A percentile compares a stretch with the other conserved stretches of the same genome.
Evolutionary conservation across 106 monocot genomes (phyloP).

Genomic region (Dendrobium officinale): DNA sequence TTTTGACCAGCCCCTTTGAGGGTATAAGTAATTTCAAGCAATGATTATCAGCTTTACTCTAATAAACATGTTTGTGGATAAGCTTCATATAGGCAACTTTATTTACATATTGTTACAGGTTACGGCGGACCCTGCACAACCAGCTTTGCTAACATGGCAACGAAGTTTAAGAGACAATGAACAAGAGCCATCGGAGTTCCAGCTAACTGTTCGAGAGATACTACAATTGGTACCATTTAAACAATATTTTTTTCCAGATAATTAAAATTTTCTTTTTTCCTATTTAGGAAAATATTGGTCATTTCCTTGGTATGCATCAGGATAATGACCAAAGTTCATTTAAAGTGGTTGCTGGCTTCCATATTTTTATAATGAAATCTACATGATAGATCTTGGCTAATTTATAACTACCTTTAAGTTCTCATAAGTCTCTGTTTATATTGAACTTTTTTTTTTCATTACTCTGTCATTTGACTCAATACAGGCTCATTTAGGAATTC

Average conservation of each 20-base stretch:
- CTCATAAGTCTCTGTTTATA: background rate
- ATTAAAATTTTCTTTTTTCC: background rate
- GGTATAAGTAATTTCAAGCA: background rate
- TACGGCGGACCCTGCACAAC: constrained; percentile 26
- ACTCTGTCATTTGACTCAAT: constrained; percentile 1
- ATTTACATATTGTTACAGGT: constrained; percentile 6
- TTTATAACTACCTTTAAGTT: background rate
- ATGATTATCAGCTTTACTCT: background rate
- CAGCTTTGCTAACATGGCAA: constrained; percentile 40
- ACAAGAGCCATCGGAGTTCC: constrained; percentile 25
- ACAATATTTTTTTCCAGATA: background rate
- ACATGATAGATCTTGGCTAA: background rate
- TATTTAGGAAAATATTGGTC: background rate
- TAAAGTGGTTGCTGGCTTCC: background rate
- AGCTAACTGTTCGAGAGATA: constrained; percentile 28
- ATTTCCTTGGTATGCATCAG: background rate
- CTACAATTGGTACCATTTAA: constrained; percentile 32
- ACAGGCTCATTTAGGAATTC: constrained; percentile 45
- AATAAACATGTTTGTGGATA: background rate
- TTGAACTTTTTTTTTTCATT: background rate
- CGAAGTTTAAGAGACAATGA: constrained; percentile 26
- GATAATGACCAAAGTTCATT: background rate
- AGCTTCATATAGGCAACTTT: background rate
- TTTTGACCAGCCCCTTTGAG: background rate
- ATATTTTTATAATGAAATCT: background rate